Base-by-base conservation (phyloP, 345 rosid species). In the Gynandropsis gynandra region DNA sequence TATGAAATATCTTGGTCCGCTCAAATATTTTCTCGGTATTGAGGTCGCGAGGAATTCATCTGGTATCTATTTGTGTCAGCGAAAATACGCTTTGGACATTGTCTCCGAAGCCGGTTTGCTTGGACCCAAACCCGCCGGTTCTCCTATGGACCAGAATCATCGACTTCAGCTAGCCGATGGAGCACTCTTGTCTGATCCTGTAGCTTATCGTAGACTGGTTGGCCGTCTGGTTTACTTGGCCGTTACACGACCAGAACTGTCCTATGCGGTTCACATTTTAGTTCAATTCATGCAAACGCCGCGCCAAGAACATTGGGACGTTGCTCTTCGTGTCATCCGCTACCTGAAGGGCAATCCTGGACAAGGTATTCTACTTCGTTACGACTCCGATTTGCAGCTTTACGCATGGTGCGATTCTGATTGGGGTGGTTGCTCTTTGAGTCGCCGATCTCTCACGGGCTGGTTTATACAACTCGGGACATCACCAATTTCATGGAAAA, bases 351-450 rank as follows among this genome's bases (percentile, higher is more conserved):
- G 0, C 0, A 10, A 2, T 5, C 66, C 46, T 11, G 37, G 36
- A 4, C 45, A 43, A 18, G 66, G 59, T 1, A 8, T 41, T 1
- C 10, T 50, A n/a, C 11, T 24, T 49, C 18, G 13, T 38, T 8
- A 9, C 10, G 1, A 8, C 1, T 9, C 21, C 8, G n/a, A 6
- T 1, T 7, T 47, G 3, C 31, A 38, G 3, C 13, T 50, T 0
- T 7, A 8, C 8, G 57, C 18, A 10, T 60, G 50, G 18, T 31
- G 5, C 7, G 58, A 61, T 16, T 10, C 39, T 4, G 58, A 61
- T 18, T 51, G 29, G 50, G 58, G 42, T 5, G 34, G 50, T 4
- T 50, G 64, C 37, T 38, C 40, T 2, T 8, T n/a, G 10, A 43
- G 39, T 0, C 12, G 37, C 8, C 32, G 21, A 7, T 52, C 58